Evolutionary conservation across 2,329 filamentous ascomycete species (phyloP).

Genomic region (Colletotrichum lini): DNA sequence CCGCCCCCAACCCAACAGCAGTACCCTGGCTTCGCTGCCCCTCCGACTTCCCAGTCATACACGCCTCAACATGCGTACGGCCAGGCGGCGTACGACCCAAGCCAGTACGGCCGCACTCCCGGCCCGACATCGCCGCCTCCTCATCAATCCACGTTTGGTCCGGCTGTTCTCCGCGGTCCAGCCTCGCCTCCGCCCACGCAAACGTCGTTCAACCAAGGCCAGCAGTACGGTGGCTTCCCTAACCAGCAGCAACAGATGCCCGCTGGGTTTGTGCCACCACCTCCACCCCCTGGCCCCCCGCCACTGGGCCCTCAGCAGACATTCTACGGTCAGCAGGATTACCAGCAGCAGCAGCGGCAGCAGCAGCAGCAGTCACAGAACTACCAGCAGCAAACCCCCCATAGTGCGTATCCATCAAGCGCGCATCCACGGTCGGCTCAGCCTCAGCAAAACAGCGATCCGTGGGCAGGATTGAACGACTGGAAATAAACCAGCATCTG

Average conservation of each 20-base stretch:
- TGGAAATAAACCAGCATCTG: slow-evolving; percentile 60
- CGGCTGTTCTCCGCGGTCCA: slow-evolving; percentile 56
- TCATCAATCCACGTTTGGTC: slow-evolving; percentile 67
- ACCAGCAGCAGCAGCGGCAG: slow-evolving; percentile 50
- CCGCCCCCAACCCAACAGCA: slow-evolving; percentile 65
- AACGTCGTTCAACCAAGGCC: slow-evolving; percentile 56
- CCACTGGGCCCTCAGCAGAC: slow-evolving; percentile 75
- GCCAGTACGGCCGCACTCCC: slow-evolving; percentile 70
- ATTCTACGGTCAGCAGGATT: slow-evolving; percentile 60
- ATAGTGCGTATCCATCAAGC: slow-evolving; percentile 50
- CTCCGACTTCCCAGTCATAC: slow-evolving; percentile 54
- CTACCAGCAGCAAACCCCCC: slow-evolving; percentile 48
- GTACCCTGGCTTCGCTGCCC: slow-evolving; percentile 61
- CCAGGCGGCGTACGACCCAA: slow-evolving; percentile 70
- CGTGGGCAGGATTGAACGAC: slow-evolving; percentile 67
- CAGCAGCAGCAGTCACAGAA: slow-evolving; percentile 50
- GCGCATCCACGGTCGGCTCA: slow-evolving; percentile 51
- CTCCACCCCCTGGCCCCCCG: slow-evolving; percentile 74
- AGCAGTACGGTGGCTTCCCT: slow-evolving; percentile 55
- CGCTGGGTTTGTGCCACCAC: slow-evolving; percentile 73
- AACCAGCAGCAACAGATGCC: slow-evolving; percentile 59
- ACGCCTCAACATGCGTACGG: slow-evolving; percentile 60
- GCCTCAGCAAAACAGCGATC: slow-evolving; percentile 60
- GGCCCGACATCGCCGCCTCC: slow-evolving; percentile 75
- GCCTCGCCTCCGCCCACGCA: slow-evolving; percentile 74